These are phyloP conservation scores for Leccinum disarticulatum DNA, from an alignment of 768 basidiomycete species.

Conservation along the genomic window DNA sequence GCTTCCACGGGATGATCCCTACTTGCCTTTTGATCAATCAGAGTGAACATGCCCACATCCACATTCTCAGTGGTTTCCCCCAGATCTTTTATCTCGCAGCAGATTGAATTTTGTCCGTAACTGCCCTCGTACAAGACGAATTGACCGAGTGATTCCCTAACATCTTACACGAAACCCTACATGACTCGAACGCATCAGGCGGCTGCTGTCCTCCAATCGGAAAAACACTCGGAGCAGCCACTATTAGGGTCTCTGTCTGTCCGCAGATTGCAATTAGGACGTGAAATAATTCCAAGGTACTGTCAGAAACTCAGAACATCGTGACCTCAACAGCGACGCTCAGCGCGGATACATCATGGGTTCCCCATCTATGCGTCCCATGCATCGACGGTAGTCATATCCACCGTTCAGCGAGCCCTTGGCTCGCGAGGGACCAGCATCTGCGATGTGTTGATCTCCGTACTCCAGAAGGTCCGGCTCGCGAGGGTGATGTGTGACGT, in stretches of 20 bases:
- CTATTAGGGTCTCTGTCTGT: not conserved
- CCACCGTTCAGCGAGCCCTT: conserved; percentile 1
- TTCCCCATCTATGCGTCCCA: not conserved
- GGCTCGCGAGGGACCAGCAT: conserved; percentile 4
- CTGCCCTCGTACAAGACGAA: too few relatives aligned
- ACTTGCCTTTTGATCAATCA: not conserved
- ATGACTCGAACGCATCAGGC: too few relatives aligned
- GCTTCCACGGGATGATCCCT: not conserved
- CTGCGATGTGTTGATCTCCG: not conserved
- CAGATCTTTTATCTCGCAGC: too few relatives aligned
- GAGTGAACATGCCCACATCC: not conserved
- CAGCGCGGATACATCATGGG: not conserved
- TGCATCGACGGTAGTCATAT: not conserved
- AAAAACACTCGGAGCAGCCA: too few relatives aligned
- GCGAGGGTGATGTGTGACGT: not conserved
- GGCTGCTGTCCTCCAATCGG: too few relatives aligned
- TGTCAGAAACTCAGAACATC: not conserved
- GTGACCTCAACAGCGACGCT: too few relatives aligned
- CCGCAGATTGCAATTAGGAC: not conserved
- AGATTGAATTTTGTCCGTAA: too few relatives aligned
- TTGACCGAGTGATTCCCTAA: too few relatives aligned
- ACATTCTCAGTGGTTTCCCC: too few relatives aligned
- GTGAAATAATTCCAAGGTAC: not conserved
- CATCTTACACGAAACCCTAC: too few relatives aligned
- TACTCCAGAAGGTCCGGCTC: not conserved